Evolutionary conservation across 805 yeast species (phyloP), one percentile per base, ranked within the genome.

Genomic region (Nakazawaea peltata): DNA sequence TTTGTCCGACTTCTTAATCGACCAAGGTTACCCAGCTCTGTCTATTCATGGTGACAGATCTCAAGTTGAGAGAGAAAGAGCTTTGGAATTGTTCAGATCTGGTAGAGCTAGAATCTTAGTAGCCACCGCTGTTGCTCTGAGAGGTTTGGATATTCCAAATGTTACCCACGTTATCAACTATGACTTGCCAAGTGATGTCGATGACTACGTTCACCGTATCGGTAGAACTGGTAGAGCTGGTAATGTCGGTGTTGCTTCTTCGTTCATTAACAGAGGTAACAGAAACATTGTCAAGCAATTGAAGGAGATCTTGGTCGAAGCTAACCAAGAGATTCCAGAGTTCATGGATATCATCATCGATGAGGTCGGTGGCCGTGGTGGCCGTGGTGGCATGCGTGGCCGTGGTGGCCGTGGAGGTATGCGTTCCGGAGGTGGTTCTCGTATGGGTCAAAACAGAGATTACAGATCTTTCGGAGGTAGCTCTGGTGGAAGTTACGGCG

Each of bases 181-280:
- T 62, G 98, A 92, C 60, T 72, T 92, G 61, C 98, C 98, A 61
- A 70, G 81, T 57, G 97, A 92, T 63, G 83, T 92, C 54, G 98
- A 92, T 63, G 98, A 92, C 65, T 92, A 92, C 59, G 98, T 92
- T 41, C 98, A 92, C 71, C 84, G 98, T 71, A 92, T 92, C 59
- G 98, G 98, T 77, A 90, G 98, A 79, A 92, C 99, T 56, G 99
- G 98, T 67, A 92, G 99, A 79, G 99, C 99, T 54, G 98, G 98
- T 75, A 92, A 92, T 70, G 79, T 82, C 44, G 99, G 99, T 83
- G 72, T 84, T 51, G 97, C 99, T 46, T 88, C 97, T 48, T 95
- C 99, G 34, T 92, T 92, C 71, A 85, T 92, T 68, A 92, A 92
- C 81, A 83, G 97, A 69, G 82, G 81, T 60, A 92, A 87, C 77